Base-by-base conservation (phyloP, 2,329 filamentous ascomycete species). In the Penicillium polonicum region DNA sequence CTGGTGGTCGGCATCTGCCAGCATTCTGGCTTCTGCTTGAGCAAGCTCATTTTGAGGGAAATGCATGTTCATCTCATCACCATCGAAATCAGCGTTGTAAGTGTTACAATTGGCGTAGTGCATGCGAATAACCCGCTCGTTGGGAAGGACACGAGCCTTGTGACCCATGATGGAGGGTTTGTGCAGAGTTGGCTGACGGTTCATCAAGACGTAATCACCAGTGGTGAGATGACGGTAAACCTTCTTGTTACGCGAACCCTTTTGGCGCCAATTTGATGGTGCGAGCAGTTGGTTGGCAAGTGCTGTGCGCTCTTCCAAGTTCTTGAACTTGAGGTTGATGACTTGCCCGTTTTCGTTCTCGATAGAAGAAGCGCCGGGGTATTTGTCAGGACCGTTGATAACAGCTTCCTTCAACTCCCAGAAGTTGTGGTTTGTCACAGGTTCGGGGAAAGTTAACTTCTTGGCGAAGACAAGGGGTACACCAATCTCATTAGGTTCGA, bases 61-160 rank as follows among this genome's bases (percentile, higher is more conserved):
- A 77, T 99, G 94, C 92, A 99, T 95, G 75, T 99, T 99, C 94
- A 99, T 99, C 76, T 99, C 94, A 72, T 99, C 94, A 74, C 94
- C 94, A 70, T 99, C 95, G 71, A 99, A 99, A 82, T 99, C 94
- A 33, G 94, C 94, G 68, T 99, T 99, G 82, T 99, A 99, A 0
- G 94, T 97, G 71, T 99, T 99, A 75, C 94, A 97, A 74, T 99
- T 99, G 68, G 94, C 93, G 77, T 99, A 99, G 79, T 99, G 94
- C 93, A 99, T 97, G 65, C 94, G 92, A 72, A 99, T 92, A 0
- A 94, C 97, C 78, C 96, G 96, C 75, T 99, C 95, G 36, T 92
- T 92, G 0, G 91, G 90, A 19, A 99, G 79, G 6, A 99, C 93
- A 59, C 92, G 86, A 51, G 94, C 94, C 67, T 92, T 86, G 78